These are phyloP conservation scores for Russula vinacea DNA, from an alignment of 768 basidiomycete species.

Conservation along the genomic window DNA sequence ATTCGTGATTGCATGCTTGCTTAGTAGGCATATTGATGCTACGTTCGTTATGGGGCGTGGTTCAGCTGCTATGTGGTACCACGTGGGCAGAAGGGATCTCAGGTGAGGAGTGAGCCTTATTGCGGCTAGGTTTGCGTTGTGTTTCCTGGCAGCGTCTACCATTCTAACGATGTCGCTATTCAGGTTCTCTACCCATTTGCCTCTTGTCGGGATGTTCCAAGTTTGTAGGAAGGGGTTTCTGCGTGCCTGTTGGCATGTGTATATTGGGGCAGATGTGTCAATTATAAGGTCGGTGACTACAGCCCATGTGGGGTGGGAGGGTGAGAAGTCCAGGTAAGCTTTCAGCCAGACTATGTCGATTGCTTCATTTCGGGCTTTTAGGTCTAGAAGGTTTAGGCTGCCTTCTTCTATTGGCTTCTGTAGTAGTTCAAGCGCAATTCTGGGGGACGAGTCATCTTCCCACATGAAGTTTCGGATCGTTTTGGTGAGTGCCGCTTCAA, in stretches of 20 bases:
- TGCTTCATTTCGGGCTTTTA: background rate
- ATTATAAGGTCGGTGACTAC: background rate
- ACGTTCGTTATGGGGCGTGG: background rate
- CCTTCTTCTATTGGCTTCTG: background rate
- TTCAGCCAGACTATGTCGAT: background rate
- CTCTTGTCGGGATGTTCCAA: background rate
- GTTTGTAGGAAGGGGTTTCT: background rate
- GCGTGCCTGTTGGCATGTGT: no score
- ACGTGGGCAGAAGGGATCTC: background rate
- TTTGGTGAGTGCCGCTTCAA: background rate
- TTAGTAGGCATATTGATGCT: no score
- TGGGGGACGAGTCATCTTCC: background rate
- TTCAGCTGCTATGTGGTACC: background rate
- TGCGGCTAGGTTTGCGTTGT: background rate
- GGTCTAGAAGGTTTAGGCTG: background rate
- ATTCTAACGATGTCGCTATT: background rate
- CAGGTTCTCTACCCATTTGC: background rate
- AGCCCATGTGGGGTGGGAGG: background rate
- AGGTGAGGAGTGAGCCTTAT: background rate
- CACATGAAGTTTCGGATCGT: background rate
- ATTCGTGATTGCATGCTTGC: fast-evolving
- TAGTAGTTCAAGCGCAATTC: background rate
- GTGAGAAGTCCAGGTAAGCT: background rate
- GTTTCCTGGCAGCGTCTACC: background rate
- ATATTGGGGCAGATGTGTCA: background rate